Evolutionary conservation across 73 alveolate species (phyloP), one percentile per base, ranked within the genome.

Genomic region (Blepharisma japonicum): DNA sequence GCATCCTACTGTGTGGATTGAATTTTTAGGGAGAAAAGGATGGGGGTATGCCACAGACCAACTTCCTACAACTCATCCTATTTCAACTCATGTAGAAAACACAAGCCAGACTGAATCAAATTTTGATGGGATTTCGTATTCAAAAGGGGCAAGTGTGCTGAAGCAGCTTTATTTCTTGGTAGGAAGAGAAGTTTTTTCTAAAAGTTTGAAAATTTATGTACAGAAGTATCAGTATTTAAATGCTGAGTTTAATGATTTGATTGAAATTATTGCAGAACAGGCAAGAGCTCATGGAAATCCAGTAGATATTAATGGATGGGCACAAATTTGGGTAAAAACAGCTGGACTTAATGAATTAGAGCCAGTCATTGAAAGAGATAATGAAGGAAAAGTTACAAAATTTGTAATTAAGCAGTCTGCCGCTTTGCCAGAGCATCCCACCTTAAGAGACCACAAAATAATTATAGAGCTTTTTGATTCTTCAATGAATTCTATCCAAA

Each of bases 71-170:
- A 94, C 98, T 6, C 99, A 95, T 83, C 99, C 99, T 23, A 94
- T 95, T 45, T 90, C 90, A 79, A 89, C 94, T 6, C 89, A 87
- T 68, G 89, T 94, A 27, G 81, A 84, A 71, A 87, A 86, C 71
- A 91, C 99, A 8, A 96, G 87, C 78, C 95, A 86, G 9, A 97
- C 99, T 9, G 93, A 90, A 48, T 81, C 94, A 7, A 90, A 89
- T 53, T 93, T 95, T 76, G 99, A 95, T 87, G 96, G 96, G 6
- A 91, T 95, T 45, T 92, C 97, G 4, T 95, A 95, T 72, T 96
- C 94, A 67, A 95, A 93, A 84, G 99, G 99, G 32, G 87, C 98
- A 46, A 78, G 96, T 32, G 80, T 94, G 80, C 87, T 95, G 66
- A 93, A 91, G 68, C 93, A 94, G 81, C 80, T 96, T 80, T 89